Evolutionary conservation across 2,329 filamentous ascomycete genomes (phyloP), one percentile per base, ranked within the genome.

Genomic region (Diaporthe ampelina): DNA sequence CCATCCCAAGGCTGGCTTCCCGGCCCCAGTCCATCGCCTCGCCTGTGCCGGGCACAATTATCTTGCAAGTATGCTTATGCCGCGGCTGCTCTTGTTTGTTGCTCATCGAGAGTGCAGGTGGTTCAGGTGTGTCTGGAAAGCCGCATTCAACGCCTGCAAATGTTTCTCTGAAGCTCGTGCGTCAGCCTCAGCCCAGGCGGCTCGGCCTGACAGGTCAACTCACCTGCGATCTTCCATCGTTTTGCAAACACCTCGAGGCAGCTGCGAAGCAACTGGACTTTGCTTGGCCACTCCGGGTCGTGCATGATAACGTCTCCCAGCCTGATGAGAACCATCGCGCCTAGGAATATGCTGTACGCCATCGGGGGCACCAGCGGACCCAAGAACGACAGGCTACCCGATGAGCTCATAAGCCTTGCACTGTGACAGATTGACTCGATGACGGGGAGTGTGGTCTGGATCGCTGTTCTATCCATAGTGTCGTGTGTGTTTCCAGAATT

Each of bases 181-280:
- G 45, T 72, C 21, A 67, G 45, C 21, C 13, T 40, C 65, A 11
- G 48, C 32, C 21, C 24, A 45, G 57, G 17, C 15, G 43, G 21
- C 6, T 35, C n/a, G 21, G 24, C 24, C 48, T 11, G 17, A 26
- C 35, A 32, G n/a, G 19, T 45, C 50, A 24, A 76, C 79, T 76
- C 61, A 79, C 80, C 79, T 32, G 78, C 78, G 65, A 81, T 78
- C 71, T 75, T 79, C 80, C 80, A 81, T 65, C 79, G 75, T 70
- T 73, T 77, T 6, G 75, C 73, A 9, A 78, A 67, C 11, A 77
- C 70, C 59, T 79, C 76, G 37, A 81, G 73, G 6, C 75, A 63
- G 15, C 45, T 70, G 63, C 73, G 78, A 48, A 81, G 74, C 59
- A 74, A 58, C 26, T 78, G 75, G 13, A 81, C 77, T 58, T 79